Conservation (phyloP, 495 filamentous ascomycete genomes). For the Aspergillus avenaceus region DNA sequence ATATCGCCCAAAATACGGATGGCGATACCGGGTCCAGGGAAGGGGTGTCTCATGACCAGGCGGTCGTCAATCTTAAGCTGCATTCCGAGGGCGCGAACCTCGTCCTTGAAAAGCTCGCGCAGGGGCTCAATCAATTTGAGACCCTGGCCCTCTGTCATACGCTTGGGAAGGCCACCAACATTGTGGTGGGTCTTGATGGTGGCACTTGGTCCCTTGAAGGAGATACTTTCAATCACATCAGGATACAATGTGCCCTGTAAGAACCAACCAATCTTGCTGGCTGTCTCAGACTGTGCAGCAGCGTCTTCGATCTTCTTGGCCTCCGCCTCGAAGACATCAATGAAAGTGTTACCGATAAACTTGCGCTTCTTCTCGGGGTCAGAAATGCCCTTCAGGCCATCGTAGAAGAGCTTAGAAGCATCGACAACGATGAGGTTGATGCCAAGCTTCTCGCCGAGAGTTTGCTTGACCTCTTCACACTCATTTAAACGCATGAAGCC, state of each 20-base stretch:
- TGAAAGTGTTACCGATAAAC: constrained; percentile 82
- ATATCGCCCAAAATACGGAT: constrained; percentile 90
- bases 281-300: constrained; percentile 49
- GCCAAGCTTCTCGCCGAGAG: constrained; percentile 68
- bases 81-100: constrained; percentile 69
- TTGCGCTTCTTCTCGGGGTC: constrained; percentile 94
- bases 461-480: constrained; percentile 72
- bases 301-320: constrained; percentile 70
- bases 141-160: constrained; percentile 52
- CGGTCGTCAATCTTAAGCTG: constrained; percentile 72
- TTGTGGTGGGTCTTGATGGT: constrained; percentile 90
- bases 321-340: constrained; percentile 82
- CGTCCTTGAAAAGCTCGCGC: constrained; percentile 78
- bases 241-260: constrained; percentile 82
- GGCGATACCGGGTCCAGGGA: constrained; percentile 81
- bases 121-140: constrained; percentile 78
- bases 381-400: constrained; percentile 63
- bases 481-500: constrained; percentile 86
- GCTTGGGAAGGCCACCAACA: constrained; percentile 64
- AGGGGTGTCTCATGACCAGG: constrained; percentile 80
- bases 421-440: constrained; percentile 91
- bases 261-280: constrained; percentile 74
- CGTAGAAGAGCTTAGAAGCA: constrained; percentile 69
- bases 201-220: constrained; percentile 73
- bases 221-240: constrained; percentile 77